Evolutionary conservation across 2,329 filamentous ascomycete genomes (phyloP).

Genomic region (Claviceps paspali): DNA sequence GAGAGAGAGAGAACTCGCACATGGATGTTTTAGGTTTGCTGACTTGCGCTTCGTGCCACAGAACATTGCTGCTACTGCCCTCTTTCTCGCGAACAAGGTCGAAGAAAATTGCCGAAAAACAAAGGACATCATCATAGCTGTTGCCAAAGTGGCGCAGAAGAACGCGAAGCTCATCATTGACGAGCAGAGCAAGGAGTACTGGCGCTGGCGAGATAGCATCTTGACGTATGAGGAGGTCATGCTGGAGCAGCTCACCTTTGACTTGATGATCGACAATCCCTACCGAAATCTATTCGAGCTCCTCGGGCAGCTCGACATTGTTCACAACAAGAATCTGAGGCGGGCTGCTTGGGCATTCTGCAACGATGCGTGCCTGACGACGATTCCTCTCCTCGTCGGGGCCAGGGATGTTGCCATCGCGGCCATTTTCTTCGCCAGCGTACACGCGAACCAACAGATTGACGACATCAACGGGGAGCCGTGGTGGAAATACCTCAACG

Average conservation of each 20-base stretch:
- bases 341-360: conserved; percentile 89
- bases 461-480: conserved; percentile 60
- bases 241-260: conserved; percentile 84
- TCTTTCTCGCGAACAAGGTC: conserved; percentile 93
- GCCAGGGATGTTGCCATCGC: conserved; percentile 70
- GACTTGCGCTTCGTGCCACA: conserved; percentile 17
- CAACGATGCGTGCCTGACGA: conserved; percentile 77
- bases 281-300: conserved; percentile 75
- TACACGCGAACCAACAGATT: conserved; percentile 58
- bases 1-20: no score
- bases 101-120: conserved; percentile 96
- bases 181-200: conserved; percentile 96
- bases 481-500: conserved; percentile 76
- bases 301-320: conserved; percentile 55
- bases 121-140: conserved; percentile 83
- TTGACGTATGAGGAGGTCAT: conserved; percentile 84
- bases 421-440: conserved; percentile 74
- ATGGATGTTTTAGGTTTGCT: no score
- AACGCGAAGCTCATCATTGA: conserved; percentile 81
- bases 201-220: conserved; percentile 93
- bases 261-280: conserved; percentile 78
- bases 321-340: conserved; percentile 67
- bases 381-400: conserved; percentile 66
- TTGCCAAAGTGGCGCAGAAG: conserved; percentile 89
- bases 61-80: conserved; percentile 75